These are phyloP conservation scores for Leptographium wingfieldii DNA, from an alignment of 2,329 filamentous ascomycete species.

Conservation along the genomic window DNA sequence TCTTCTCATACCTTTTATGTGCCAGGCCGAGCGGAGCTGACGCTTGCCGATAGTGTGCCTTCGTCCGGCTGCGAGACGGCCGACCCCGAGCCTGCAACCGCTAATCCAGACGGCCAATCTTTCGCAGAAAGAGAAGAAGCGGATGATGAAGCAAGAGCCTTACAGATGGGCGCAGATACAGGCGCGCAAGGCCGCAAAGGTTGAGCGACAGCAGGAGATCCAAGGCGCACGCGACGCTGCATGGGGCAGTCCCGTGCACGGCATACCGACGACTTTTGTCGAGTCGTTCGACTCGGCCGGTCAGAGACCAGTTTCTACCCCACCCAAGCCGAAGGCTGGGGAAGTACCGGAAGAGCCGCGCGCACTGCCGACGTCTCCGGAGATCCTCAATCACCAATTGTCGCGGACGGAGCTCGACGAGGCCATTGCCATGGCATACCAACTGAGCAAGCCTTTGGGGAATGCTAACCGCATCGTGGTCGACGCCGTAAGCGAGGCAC, in stretches of 20 bases:
- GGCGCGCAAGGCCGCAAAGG: constrained; percentile 72
- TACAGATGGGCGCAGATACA: constrained; percentile 71
- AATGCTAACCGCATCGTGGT: constrained; percentile 20
- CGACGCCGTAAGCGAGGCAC: constrained; percentile 28
- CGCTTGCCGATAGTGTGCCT: constrained; percentile 38
- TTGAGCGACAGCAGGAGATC: constrained; percentile 61
- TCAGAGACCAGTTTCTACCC: constrained; percentile 27
- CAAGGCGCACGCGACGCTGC: constrained; percentile 48
- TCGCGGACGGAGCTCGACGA: constrained; percentile 51
- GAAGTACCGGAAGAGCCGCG: constrained; percentile 26
- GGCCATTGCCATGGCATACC: constrained; percentile 54
- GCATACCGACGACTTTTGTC: constrained; percentile 68
- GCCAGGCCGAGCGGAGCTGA: not conserved
- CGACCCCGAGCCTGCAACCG: constrained; percentile 38
- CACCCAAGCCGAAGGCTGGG: constrained; percentile 25
- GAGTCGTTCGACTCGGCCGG: constrained; percentile 62
- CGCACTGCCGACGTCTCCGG: constrained; percentile 32
- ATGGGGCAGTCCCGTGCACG: constrained; percentile 68
- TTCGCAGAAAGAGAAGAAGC: constrained; percentile 49
- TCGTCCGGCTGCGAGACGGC: constrained; percentile 35
- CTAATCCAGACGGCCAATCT: constrained; percentile 53
- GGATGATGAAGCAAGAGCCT: constrained; percentile 60
- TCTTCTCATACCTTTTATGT: constrained; percentile 16
- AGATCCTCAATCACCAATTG: constrained; percentile 66
- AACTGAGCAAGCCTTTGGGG: constrained; percentile 47